Evolutionary conservation across 2,329 filamentous ascomycete species (phyloP).

Genomic region (Fusarium pseudocircinatum): DNA sequence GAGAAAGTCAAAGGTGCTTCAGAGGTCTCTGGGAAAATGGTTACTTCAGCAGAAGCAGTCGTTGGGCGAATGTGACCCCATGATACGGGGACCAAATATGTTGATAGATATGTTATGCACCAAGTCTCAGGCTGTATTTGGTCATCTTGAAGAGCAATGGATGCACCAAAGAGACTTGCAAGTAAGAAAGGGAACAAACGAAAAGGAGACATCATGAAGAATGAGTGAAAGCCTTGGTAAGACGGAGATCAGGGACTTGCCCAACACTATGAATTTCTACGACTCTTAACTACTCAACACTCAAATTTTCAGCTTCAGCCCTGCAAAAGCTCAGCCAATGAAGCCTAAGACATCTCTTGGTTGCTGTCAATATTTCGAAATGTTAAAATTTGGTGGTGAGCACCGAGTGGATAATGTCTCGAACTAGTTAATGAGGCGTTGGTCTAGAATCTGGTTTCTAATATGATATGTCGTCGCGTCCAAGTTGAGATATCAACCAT

Average conservation of each 20-base stretch:
- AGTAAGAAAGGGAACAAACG: background rate
- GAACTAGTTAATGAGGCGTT: background rate
- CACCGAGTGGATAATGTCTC: background rate
- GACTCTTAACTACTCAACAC: background rate
- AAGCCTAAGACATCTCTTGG: background rate
- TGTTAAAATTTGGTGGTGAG: background rate
- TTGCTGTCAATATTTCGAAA: background rate
- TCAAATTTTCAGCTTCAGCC: background rate
- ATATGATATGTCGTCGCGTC: background rate
- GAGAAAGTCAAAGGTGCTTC: too few relatives aligned
- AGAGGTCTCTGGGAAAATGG: background rate
- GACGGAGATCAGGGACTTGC: background rate
- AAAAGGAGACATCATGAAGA: background rate
- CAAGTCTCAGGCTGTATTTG: background rate
- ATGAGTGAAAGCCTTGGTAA: too few relatives aligned
- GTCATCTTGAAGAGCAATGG: background rate
- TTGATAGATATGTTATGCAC: conserved; percentile 8
- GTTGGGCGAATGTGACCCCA: background rate
- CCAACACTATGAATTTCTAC: background rate
- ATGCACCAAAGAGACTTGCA: background rate
- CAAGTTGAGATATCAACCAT: background rate
- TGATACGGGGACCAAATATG: background rate
- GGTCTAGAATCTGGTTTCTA: background rate
- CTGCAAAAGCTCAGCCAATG: background rate
- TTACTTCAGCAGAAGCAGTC: background rate